Conservation (phyloP, 169 alveolate species). For the Cryptosporidium baileyi region DNA sequence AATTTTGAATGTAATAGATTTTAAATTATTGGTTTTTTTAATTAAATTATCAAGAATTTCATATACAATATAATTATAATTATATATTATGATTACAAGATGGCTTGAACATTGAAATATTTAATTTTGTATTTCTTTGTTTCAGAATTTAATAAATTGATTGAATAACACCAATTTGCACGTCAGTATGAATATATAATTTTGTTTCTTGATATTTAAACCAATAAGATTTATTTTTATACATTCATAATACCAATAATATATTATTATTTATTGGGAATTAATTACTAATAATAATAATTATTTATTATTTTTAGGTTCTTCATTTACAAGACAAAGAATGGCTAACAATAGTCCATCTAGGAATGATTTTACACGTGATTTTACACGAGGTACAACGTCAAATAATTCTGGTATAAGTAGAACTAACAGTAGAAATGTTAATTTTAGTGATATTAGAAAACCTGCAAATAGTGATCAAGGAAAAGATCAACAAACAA, state of each 20-base stretch:
- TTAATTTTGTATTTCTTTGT: background rate
- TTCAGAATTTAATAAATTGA: conserved; percentile 37
- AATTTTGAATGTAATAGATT: no score
- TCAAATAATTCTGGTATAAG: background rate
- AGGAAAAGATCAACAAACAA: background rate
- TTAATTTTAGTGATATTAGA: conserved; percentile 27
- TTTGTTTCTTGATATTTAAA: no score
- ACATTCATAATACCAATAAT: background rate
- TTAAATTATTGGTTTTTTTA: no score
- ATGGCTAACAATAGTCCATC: conserved; percentile 7
- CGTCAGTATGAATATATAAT: conserved; percentile 61
- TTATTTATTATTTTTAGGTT: conserved; percentile 12
- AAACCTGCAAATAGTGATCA: conserved; percentile 8
- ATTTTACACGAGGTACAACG: background rate
- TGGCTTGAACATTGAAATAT: conserved; percentile 18
- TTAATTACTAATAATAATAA: background rate
- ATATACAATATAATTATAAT: no score
- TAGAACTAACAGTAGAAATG: conserved; percentile 21
- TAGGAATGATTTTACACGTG: conserved; percentile 16
- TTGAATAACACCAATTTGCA: conserved; percentile 63
- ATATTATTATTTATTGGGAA: background rate
- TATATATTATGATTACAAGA: conserved; percentile 33
- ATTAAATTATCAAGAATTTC: no score
- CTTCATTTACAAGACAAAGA: conserved; percentile 30
- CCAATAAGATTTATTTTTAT: background rate